phyloP scores from a whole-genome alignment of 2,329 filamentous ascomycete species.

The Fusarium caatingaense region DNA sequence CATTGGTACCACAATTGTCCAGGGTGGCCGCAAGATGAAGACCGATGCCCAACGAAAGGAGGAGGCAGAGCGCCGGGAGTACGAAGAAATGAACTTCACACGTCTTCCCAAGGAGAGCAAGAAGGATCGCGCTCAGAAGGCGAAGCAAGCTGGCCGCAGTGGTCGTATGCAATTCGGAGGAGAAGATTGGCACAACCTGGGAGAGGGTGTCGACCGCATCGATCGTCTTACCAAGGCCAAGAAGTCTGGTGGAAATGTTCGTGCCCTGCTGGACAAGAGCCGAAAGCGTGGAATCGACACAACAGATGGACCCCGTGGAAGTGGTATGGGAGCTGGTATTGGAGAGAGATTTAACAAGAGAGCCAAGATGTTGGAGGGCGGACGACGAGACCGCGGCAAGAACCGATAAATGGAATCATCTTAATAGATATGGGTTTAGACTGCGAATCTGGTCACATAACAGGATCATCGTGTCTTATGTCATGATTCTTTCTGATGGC shows the following conservation, averaged over 20 bases:
- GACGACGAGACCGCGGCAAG: slow-evolving; percentile 59
- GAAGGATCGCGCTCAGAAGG: slow-evolving; percentile 80
- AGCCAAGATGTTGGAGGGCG: slow-evolving; percentile 66
- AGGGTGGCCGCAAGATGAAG: slow-evolving; percentile 82
- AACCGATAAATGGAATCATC: slow-evolving; percentile 47
- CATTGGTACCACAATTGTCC: slow-evolving; percentile 88
- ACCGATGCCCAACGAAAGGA: slow-evolving; percentile 79
- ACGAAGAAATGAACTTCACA: slow-evolving; percentile 93
- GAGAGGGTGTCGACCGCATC: slow-evolving; percentile 88
- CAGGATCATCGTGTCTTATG: background rate
- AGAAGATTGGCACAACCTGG: slow-evolving; percentile 90
- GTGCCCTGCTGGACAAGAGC: slow-evolving; percentile 81
- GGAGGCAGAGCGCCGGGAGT: slow-evolving; percentile 82
- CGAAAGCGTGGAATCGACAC: slow-evolving; percentile 81
- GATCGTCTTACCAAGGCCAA: slow-evolving; percentile 82
- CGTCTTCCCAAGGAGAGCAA: slow-evolving; percentile 88
- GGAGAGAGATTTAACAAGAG: slow-evolving; percentile 81
- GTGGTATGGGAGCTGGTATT: slow-evolving; percentile 68
- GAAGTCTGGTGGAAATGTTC: slow-evolving; percentile 66
- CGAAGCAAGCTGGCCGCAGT: slow-evolving; percentile 61
- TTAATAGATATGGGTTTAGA: slow-evolving; percentile 23
- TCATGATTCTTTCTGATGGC: background rate
- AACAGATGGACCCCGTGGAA: slow-evolving; percentile 74
- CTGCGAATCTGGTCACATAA: background rate
- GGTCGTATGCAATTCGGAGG: slow-evolving; percentile 80